These are phyloP conservation scores for Ilyonectria sp. DNA, from an alignment of 2,329 filamentous ascomycete genomes.

Conservation along the genomic window DNA sequence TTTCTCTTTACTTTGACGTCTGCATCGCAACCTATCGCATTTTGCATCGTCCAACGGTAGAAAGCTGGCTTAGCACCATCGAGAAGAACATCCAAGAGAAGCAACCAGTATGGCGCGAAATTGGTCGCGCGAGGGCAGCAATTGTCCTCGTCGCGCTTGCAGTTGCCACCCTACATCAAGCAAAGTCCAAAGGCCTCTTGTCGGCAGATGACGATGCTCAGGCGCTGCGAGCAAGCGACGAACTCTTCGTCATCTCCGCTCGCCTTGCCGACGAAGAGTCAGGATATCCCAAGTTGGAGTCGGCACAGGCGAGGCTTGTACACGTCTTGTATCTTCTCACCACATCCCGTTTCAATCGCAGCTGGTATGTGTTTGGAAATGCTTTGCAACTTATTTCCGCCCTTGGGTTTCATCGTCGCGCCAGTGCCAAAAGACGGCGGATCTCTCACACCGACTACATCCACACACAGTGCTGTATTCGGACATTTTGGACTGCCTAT, in stretches of 20 bases:
- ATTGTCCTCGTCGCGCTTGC: conserved; percentile 65
- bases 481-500: conserved; percentile 75
- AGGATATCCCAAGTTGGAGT: conserved; percentile 68
- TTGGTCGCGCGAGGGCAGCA: conserved; percentile 62
- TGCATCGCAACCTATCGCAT: conserved; percentile 73
- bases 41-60: conserved; percentile 67
- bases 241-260: conserved; percentile 60
- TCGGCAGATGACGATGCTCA: conserved; percentile 46
- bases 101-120: conserved; percentile 55
- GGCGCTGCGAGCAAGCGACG: conserved; percentile 53
- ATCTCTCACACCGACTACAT: conserved; percentile 56
- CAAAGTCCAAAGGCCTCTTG: conserved; percentile 51
- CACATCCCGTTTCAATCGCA: conserved; percentile 72
- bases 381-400: conserved; percentile 66
- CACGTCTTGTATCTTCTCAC: conserved; percentile 72
- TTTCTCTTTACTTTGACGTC: conserved; percentile 72
- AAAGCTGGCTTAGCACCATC: conserved; percentile 62
- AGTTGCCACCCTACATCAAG: conserved; percentile 61
- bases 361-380: conserved; percentile 73
- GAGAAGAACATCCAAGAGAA: conserved; percentile 54
- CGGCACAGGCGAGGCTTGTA: conserved; percentile 70
- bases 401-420: conserved; percentile 55
- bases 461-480: conserved; percentile 66
- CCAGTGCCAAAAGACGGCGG: conserved; percentile 39
- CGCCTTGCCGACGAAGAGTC: conserved; percentile 63